Conservation (phyloP, 495 filamentous ascomycete genomes). For the Penicillium antarcticum region DNA sequence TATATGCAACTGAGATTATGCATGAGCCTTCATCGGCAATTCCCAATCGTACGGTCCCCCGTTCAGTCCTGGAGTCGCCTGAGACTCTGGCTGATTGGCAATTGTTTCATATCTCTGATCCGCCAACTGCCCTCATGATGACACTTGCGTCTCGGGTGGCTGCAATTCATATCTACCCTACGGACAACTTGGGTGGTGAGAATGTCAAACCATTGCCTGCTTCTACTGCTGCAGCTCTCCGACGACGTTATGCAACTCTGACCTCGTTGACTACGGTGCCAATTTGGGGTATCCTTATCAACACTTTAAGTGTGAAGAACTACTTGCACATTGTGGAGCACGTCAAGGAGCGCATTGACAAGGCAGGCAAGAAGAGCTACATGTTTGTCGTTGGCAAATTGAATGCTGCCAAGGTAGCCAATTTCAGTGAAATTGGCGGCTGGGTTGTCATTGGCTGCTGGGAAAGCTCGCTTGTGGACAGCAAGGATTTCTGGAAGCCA, state of each 20-base stretch:
- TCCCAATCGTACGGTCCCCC: conserved; percentile 75
- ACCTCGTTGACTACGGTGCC: conserved; percentile 75
- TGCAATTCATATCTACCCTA: conserved; percentile 75
- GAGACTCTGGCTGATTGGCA: conserved; percentile 64
- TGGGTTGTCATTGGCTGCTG: conserved; percentile 99
- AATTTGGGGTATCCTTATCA: conserved; percentile 90
- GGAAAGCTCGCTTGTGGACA: conserved; percentile 88
- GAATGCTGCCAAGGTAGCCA: conserved; percentile 92
- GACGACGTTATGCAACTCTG: conserved; percentile 82
- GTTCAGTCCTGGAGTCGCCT: conserved; percentile 41
- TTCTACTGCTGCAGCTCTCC: conserved; percentile 58
- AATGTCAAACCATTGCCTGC: conserved; percentile 41
- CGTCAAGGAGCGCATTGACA: conserved; percentile 64
- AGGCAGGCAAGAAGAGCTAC: conserved; percentile 87
- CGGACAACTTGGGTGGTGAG: conserved; percentile 32
- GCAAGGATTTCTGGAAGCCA: conserved; percentile 79
- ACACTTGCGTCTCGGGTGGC: conserved; percentile 81
- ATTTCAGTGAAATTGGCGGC: conserved; percentile 90
- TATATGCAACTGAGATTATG: conserved; percentile 67
- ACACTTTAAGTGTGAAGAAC: conserved; percentile 87
- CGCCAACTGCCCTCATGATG: conserved; percentile 79
- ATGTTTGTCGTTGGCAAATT: conserved; percentile 95
- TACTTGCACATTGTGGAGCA: conserved; percentile 78
- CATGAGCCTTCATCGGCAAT: conserved; percentile 77
- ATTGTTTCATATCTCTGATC: conserved; percentile 86